A percentile compares a stretch with the other conserved stretches of the same genome.
These are phyloP conservation scores for Globisporangium cederbergense DNA, from an alignment of 352 stramenopile species.

Conservation along the genomic window DNA sequence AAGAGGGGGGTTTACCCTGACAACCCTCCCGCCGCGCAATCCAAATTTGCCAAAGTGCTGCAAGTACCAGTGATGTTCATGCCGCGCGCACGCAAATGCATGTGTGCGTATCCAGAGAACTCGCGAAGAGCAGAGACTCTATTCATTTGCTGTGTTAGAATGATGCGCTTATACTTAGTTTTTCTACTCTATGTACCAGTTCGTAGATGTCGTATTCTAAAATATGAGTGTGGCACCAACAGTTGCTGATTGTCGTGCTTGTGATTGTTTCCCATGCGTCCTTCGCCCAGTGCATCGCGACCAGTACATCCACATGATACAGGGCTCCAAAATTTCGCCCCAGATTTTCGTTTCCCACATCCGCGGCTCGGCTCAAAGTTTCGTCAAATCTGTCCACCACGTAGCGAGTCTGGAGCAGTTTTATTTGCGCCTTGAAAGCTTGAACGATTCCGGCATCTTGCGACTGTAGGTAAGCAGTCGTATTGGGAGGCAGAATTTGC, in stretches of 20 bases:
- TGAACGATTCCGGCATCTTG: slow-evolving; percentile 2
- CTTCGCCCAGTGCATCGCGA: slow-evolving; percentile 1
- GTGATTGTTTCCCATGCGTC: neutral
- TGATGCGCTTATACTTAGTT: neutral
- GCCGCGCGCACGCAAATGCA: too few species aligned
- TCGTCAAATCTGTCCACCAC: slow-evolving; percentile 1
- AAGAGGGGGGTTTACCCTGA: too few species aligned
- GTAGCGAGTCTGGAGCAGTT: neutral
- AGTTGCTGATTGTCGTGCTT: neutral
- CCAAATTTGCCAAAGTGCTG: too few species aligned
- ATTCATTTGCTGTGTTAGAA: too few species aligned
- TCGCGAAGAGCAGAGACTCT: too few species aligned
- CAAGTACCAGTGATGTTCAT: too few species aligned
- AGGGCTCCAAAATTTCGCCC: neutral
- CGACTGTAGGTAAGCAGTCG: neutral
- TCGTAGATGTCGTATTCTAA: slow-evolving; percentile 2
- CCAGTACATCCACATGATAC: neutral
- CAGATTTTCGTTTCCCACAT: neutral
- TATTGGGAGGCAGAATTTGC: neutral
- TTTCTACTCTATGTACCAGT: neutral
- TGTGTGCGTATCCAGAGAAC: too few species aligned
- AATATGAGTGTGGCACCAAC: neutral
- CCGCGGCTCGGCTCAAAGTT: neutral
- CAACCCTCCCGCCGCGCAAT: too few species aligned
- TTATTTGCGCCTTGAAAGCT: neutral